Conservation (phyloP, 2,329 filamentous ascomycete species). For the Ascochyta viciae-villosae region DNA sequence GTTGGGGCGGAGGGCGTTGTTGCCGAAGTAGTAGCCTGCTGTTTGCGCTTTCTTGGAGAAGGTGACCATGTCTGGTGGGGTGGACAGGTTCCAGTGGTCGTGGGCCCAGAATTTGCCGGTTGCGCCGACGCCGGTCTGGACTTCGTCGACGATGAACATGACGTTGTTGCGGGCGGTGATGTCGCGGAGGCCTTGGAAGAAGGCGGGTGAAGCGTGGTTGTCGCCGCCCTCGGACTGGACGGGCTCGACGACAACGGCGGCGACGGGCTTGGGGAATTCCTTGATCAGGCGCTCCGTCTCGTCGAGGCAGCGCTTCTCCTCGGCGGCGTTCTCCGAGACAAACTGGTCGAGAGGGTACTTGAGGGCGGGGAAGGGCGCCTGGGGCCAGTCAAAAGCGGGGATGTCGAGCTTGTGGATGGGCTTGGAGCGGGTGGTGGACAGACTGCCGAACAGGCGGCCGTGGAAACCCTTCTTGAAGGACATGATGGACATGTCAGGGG, state of each 20-base stretch:
- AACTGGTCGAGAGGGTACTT: constrained; percentile 88
- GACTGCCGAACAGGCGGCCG: constrained; percentile 84
- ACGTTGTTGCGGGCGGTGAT: constrained; percentile 79
- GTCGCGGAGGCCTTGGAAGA: constrained; percentile 84
- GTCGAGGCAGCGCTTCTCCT: constrained; percentile 80
- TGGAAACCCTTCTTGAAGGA: constrained; percentile 91
- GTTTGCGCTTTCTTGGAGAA: constrained; percentile 96
- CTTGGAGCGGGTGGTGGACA: constrained; percentile 91
- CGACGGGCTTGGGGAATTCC: constrained; percentile 79
- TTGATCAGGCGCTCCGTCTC: constrained; percentile 84
- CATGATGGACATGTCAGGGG: constrained; percentile 81
- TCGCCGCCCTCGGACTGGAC: constrained; percentile 94
- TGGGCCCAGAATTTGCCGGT: constrained; percentile 97
- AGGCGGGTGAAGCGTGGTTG: constrained; percentile 87
- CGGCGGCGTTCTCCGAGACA: constrained; percentile 78
- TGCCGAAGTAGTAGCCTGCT: constrained; percentile 89
- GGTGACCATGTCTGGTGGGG: constrained; percentile 90
- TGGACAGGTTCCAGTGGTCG: constrained; percentile 85
- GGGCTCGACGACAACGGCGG: constrained; percentile 85
- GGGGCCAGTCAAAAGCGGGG: constrained; percentile 93
- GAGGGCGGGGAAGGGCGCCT: constrained; percentile 82
- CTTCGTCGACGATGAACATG: constrained; percentile 90
- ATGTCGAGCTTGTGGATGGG: constrained; percentile 95
- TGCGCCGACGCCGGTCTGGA: constrained; percentile 90
- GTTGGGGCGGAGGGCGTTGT: constrained; percentile 81